Conservation (phyloP, 225 moss, liverwort and hornwort genomes). For the Polytrichum formosum region DNA sequence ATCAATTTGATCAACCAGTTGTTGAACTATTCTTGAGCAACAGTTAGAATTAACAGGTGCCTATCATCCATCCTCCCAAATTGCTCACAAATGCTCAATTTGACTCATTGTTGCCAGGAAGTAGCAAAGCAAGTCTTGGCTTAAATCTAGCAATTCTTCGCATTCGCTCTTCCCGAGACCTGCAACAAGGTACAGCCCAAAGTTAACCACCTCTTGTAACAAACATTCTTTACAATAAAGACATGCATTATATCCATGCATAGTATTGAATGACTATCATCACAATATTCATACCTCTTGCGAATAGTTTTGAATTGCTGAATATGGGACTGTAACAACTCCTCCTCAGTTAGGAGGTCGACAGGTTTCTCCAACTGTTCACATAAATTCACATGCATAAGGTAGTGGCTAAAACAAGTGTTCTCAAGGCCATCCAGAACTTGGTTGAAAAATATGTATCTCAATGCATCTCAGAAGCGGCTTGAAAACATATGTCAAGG, state of each 20-base stretch:
- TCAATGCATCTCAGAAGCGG: no score
- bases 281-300: conserved; percentile 51
- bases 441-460: no score
- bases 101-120: conserved; percentile 60
- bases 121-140: conserved; percentile 72
- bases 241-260: neutral
- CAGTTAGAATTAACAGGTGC: no score
- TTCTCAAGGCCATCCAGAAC: no score
- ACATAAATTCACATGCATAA: conserved; percentile 1
- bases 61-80: no score
- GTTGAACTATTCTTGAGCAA: no score
- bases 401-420: no score
- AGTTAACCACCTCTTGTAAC: conserved; percentile 9
- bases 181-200: conserved; percentile 19
- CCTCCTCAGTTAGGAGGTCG: conserved; percentile 41
- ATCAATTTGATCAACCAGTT: no score
- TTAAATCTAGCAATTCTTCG: conserved; percentile 79
- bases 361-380: conserved; percentile 37
- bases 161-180: conserved; percentile 67
- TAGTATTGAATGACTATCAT: neutral
- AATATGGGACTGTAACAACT: conserved; percentile 66
- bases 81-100: conserved; percentile 23
- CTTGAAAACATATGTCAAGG: no score
- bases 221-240: neutral
- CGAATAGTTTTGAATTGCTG: conserved; percentile 69